Conservation (phyloP, 2,329 filamentous ascomycete genomes). For the Clarireedia sp. region DNA sequence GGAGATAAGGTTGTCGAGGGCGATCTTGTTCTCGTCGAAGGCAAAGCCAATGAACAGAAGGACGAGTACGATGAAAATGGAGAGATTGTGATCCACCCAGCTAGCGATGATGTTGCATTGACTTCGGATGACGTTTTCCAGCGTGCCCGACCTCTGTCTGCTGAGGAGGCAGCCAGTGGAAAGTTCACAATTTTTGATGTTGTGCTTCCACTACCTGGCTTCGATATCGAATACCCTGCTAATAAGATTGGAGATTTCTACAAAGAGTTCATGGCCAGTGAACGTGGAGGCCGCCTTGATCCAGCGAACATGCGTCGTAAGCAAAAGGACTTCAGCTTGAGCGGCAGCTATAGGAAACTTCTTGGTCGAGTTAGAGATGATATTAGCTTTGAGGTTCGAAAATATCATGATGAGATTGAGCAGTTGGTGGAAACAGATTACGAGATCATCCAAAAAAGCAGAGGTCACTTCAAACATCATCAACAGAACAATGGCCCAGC, state of each 20-base stretch:
- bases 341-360: conserved; percentile 82
- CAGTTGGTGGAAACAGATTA: conserved; percentile 87
- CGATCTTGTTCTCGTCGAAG: conserved; percentile 50
- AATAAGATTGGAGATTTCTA: conserved; percentile 85
- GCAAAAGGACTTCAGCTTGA: conserved; percentile 81
- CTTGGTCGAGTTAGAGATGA: conserved; percentile 56
- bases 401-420: conserved; percentile 63
- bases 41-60: conserved; percentile 13
- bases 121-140: conserved; percentile 49
- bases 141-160: conserved; percentile 65
- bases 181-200: conserved; percentile 77
- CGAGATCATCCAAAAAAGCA: conserved; percentile 38
- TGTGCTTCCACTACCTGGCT: conserved; percentile 87
- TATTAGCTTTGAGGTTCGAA: conserved; percentile 60
- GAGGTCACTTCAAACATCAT: neutral
- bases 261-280: conserved; percentile 72
- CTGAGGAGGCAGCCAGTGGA: conserved; percentile 70
- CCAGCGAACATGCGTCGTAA: conserved; percentile 79
- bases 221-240: conserved; percentile 75
- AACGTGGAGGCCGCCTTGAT: conserved; percentile 69
- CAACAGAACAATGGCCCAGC: neutral
- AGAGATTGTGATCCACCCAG: conserved; percentile 42
- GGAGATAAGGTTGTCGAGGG: conserved; percentile 71
- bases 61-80: conserved; percentile 33
- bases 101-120: conserved; percentile 47